Evolutionary conservation across 2,329 filamentous ascomycete genomes (phyloP), one percentile per base, ranked within the genome.

Genomic region (Aspergillus cejpii): DNA sequence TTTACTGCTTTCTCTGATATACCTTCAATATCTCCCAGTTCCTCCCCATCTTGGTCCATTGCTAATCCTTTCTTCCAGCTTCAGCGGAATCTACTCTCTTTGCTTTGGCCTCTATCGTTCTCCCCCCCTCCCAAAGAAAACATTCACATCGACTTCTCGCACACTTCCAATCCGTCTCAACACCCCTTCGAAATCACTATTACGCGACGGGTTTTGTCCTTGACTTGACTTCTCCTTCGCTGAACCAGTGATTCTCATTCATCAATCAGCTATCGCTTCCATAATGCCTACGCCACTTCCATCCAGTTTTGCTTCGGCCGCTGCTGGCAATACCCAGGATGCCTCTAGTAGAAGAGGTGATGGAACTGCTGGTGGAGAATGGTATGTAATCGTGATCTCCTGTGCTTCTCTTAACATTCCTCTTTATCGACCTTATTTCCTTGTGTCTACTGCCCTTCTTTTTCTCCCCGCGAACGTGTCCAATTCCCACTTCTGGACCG

Each of bases 221-320:
- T 31, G 48, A 49, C 44, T 47, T 34, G 51, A 51, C 54, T 49
- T 52, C 36, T 41, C 53, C 49, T 45, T 54, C 53, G 52, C 48
- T 52, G 52, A 53, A 54, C 55, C 47, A 47, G 49, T 51, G 43
- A 34, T 34, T 23, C 45, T 40, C 44, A 36, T 51, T 57, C 51
- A 41, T 49, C 50, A 47, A 49, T 51, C 51, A 46, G 44, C 48
- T 50, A 45, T 49, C 44, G 51, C 37, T 31, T 49, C 45, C 58
- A 69, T 56, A 60, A 78, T 88, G 84, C 79, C 84, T 73, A 80
- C 82, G 66, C 83, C 85, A 73, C 78, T 88, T 68, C 82, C 84
- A 60, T 87, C 85, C 59, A 89, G 84, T 76, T 90, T 90, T 72
- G 85, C 85, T 66, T 88, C 85, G 64, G 85, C 85, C 60, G 85